These are phyloP conservation scores for Straminergon stramineum DNA, from an alignment of 225 moss, liverwort and hornwort genomes.

Conservation along the genomic window DNA sequence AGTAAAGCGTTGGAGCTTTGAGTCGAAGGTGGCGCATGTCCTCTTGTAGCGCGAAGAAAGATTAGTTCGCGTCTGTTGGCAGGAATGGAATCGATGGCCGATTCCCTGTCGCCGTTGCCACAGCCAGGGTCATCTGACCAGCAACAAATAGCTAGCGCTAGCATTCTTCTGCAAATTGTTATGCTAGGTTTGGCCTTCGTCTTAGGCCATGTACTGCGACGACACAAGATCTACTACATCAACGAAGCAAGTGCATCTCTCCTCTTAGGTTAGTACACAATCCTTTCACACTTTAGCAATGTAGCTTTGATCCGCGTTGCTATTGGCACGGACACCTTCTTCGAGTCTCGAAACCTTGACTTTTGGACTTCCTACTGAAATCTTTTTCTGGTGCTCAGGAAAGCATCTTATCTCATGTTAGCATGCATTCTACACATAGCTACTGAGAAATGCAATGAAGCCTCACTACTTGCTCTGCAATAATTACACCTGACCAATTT, in stretches of 20 bases:
- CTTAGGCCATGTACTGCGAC: constrained; percentile 82
- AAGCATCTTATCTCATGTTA: neutral
- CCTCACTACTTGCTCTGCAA: neutral
- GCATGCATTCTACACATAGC: neutral
- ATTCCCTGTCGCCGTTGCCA: constrained; percentile 18
- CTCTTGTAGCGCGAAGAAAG: neutral
- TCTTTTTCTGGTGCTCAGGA: neutral
- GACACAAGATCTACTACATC: constrained; percentile 94
- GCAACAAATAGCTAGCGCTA: constrained; percentile 95
- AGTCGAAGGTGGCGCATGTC: constrained; percentile 4
- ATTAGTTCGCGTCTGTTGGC: neutral
- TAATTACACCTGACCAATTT: neutral
- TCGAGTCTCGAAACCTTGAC: neutral
- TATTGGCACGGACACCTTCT: neutral
- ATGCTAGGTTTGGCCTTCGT: constrained; percentile 98
- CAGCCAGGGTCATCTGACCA: constrained; percentile 63
- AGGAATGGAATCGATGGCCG: constrained; percentile 7
- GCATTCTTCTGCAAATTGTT: constrained; percentile 89
- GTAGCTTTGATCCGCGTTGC: neutral
- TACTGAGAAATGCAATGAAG: neutral
- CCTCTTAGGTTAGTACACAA: constrained; percentile 58
- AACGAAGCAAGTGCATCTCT: constrained; percentile 96
- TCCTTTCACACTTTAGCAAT: neutral
- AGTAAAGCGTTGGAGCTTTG: neutral
- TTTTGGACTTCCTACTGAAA: neutral